Percentiles rank a stretch among this genome's conserved stretches.
phyloP scores from a whole-genome alignment of 2,329 filamentous ascomycete species.

The Allantophomopsis lycopodina region DNA sequence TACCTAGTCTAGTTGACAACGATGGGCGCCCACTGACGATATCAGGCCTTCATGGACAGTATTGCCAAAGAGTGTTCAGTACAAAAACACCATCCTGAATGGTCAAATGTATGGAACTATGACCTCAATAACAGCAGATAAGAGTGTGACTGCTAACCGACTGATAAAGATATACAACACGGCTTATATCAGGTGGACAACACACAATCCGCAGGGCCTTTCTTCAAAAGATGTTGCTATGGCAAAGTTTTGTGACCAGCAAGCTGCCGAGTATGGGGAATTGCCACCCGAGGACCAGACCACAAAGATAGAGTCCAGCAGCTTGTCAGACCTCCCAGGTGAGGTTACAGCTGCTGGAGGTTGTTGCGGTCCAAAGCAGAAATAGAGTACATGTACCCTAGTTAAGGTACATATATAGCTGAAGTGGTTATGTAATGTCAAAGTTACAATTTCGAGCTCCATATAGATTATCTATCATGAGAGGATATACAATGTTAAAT shows the following conservation, averaged over 20 bases:
- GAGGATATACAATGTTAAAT: constrained; percentile 4
- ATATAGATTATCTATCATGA: neutral
- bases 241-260: constrained; percentile 46
- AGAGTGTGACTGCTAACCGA: neutral
- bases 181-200: constrained; percentile 60
- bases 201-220: constrained; percentile 52
- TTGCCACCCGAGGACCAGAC: constrained; percentile 12
- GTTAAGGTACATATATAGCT: too few relatives aligned
- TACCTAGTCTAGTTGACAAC: neutral
- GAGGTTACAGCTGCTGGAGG: constrained; percentile 29
- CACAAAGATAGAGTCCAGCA: too few relatives aligned
- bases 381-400: neutral
- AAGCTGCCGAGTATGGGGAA: constrained; percentile 44
- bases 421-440: neutral
- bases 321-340: constrained; percentile 25
- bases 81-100: constrained; percentile 61
- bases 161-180: constrained; percentile 51
- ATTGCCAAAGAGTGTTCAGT: constrained; percentile 54
- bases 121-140: neutral
- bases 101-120: constrained; percentile 49
- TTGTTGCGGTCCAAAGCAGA: constrained; percentile 36
- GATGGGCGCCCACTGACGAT: neutral
- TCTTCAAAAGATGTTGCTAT: constrained; percentile 48
- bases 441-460: constrained; percentile 2
- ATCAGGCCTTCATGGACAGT: constrained; percentile 63